Evolutionary conservation across 176 grass and related monocot genomes (phyloP), one percentile per base, ranked within the genome.

Genomic region (Juncus inflexus): DNA sequence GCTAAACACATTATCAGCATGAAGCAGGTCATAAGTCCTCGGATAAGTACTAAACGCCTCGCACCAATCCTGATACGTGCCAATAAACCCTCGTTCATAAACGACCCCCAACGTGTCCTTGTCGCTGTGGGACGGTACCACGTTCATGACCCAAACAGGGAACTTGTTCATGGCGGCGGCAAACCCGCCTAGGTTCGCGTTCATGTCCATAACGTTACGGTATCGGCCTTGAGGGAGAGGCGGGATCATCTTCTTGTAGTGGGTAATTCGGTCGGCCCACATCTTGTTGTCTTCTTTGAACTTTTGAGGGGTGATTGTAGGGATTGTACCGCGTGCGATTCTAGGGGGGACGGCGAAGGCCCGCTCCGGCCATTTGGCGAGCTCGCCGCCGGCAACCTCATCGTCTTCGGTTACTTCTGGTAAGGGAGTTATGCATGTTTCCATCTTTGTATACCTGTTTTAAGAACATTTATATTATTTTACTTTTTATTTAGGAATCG

Each of bases 201-300:
- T 96, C 91, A 96, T 96, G 77, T 96, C 91, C 91, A 96, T 91
- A 49, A 96, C 70, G 72, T 96, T 96, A 60, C 91, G 81, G 62
- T 90, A 96, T 63, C 84, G 62, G 40, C 78, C 85, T 67, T 88
- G 64, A 16, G 77, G 55, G 47, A 96, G 50, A 59, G 87, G 84
- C 2, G 66, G 66, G 57, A 83, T 80, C 39, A 64, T 74, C 16
- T 58, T 80, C 63, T 91, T 86, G 66, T 96, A 96, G 81, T 91
- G 73, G 0, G 74, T 40, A 37, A 86, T 37, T 50, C 91, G 76
- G 58, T 96, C 79, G 12, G 84, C 81, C 91, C 91, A 96, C 82
- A 91, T 11, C 37, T 73, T 84, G 58, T 74, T 91, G 79, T 96
- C 91, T 37, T 96, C 87, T 45, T 96, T 81, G 62, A 96, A 96